Base-by-base conservation (phyloP, 805 yeast genomes). In the Candida jianshihensis region DNA sequence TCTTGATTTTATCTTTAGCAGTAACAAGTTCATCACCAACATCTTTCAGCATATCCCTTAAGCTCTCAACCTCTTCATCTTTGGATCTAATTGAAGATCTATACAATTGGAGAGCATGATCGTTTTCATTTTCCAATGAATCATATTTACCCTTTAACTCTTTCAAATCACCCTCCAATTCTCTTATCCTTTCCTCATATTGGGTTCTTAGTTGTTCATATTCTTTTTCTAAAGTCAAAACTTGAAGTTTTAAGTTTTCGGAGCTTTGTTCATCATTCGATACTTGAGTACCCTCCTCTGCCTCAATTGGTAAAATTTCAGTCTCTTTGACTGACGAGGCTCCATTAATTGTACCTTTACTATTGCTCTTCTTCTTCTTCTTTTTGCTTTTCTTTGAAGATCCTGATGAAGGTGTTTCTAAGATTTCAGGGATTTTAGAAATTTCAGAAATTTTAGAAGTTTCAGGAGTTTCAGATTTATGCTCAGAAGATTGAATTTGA, bases 1-100 rank as follows among this genome's bases (percentile, higher is more conserved):
- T 54, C 46, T 81, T 79, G 16, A 78, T 35, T 36, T 73, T 61
- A 31, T 81, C 86, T 44, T 72, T 75, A 0, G 87, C 75, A 5
- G 73, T 70, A 1, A 88, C 94, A 7, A 88, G 64, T 34, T 86
- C 94, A 49, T 83, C 74, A 1, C 96, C 96, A 19, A 88, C 68
- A 38, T 73, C 77, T 43, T 71, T 71, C 36, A 89, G 56, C 85
- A 81, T 84, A 39, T 87, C 96, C 49, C 78, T 73, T 35, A 83
- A 65, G 35, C 66, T 70, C 32, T 77, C 87, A 14, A 87, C 61
- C 49, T 88, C 95, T 37, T 75, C 83, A 11, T 51, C 39, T 41
- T 77, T 76, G 8, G 51, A 31, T 24, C 55, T 59, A n/a, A 75
- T 38, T 7, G 59, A 56, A 4, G 25, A 10, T 1, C 31, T 34